Evolutionary conservation across 352 stramenopile genomes (phyloP), one percentile per base, ranked within the genome.

Genomic region (Halophytophthora batemanensis): DNA sequence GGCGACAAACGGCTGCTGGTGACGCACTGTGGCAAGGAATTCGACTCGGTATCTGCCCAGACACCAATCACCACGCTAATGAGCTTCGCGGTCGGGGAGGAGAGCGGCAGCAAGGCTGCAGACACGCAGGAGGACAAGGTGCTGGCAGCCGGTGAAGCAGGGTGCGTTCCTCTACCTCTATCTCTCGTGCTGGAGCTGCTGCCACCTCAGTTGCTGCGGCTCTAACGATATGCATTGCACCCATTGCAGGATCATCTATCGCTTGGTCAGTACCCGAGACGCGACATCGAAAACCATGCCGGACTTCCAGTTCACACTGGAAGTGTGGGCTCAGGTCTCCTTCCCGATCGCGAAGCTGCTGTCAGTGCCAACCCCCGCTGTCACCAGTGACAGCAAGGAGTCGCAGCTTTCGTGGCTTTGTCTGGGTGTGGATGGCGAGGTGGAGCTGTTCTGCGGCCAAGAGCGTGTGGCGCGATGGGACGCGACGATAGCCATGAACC

Each of bases 311-410:
- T 77, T 85, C n/a, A 19, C 35, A 6, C 39, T 75, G 36, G 59
- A 80, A 48, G 44, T 51, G 5, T 85, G 65, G 60, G 50, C 53
- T 4, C 44, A 77, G 48, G 59, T 75, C 17, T 33, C 58, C 10
- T 82, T 85, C 43, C 54, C 74, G 17, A 40, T 83, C 40, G 38
- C 56, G 6, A 83, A 75, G 44, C 28, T 82, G 23, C 22, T 85
- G 19, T 25, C 56, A 2, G 23, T 81, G 11, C 53, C 47, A 34
- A 46, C 11, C 13, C 11, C 37, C 21, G 23, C 6, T n/a, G 37
- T 38, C 29, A 13, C 43, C 11, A 38, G 41, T 13, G 35, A 54
- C 1, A 25, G 13, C 29, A 59, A 71, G 6, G 10, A 14, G 3
- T 56, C 19, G 1, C 34, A 44, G 0, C 60, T 76, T 38, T 14